Evolutionary conservation across 106 monocot genomes (phyloP).

Genomic region (Dendrobium catenatum): DNA sequence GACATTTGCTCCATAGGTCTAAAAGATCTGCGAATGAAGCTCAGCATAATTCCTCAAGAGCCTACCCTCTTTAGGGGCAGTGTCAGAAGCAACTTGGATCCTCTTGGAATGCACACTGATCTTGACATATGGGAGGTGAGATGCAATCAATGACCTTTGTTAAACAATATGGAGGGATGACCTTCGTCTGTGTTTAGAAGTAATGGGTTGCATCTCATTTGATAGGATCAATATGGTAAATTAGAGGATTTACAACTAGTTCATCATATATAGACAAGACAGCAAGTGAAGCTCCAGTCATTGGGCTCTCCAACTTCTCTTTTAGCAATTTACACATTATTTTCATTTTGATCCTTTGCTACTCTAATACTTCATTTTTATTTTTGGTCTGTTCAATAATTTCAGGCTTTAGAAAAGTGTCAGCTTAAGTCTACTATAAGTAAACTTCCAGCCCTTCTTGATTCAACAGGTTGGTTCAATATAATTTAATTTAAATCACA

Average conservation of each 20-base stretch:
- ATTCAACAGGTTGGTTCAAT: conserved; percentile 40
- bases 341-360: too few species aligned
- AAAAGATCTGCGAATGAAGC: conserved; percentile 49
- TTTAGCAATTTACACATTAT: neutral
- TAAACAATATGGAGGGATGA: neutral
- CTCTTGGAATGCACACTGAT: conserved; percentile 44
- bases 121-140: conserved; percentile 64
- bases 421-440: conserved; percentile 50
- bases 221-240: neutral
- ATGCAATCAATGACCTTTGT: neutral
- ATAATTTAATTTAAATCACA: neutral
- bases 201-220: neutral
- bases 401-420: conserved; percentile 68
- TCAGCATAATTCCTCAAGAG: conserved; percentile 81
- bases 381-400: neutral
- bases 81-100: conserved; percentile 57
- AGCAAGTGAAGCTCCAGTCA: neutral
- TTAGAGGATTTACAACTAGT: neutral
- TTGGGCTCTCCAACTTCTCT: too few species aligned
- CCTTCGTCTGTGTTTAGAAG: neutral
- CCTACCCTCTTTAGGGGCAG: conserved; percentile 64
- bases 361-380: neutral
- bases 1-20: conserved; percentile 51
- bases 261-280: neutral
- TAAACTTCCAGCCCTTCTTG: conserved; percentile 44